These are phyloP conservation scores for Xylariaceae sp. DNA, from an alignment of 2,329 filamentous ascomycete species.

Conservation along the genomic window DNA sequence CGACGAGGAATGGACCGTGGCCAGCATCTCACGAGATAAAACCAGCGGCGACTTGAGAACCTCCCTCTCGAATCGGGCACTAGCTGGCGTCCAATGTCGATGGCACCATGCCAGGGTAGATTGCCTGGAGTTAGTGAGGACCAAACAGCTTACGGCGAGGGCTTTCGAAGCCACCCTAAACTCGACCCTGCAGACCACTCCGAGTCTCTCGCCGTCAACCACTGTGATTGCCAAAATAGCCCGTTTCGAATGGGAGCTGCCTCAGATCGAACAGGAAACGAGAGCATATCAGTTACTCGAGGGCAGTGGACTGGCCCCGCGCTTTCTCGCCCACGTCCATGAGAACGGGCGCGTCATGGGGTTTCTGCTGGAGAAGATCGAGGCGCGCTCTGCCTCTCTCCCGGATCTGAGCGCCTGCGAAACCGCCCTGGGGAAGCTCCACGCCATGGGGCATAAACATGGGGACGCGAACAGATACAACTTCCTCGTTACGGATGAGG, in stretches of 20 bases:
- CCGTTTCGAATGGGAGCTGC: slow-evolving; percentile 34
- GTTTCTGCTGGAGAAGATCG: slow-evolving; percentile 32
- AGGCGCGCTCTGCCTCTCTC: slow-evolving; percentile 10
- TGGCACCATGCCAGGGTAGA: slow-evolving; percentile 25
- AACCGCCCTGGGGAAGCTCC: slow-evolving; percentile 9
- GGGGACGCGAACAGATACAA: slow-evolving; percentile 12
- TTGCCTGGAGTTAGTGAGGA: slow-evolving; percentile 26
- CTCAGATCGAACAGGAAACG: slow-evolving; percentile 33
- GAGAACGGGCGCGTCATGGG: slow-evolving; percentile 36
- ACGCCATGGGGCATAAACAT: slow-evolving; percentile 6
- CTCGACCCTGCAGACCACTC: too few species aligned
- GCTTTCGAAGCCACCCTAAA: slow-evolving; percentile 23
- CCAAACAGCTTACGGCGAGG: slow-evolving; percentile 23
- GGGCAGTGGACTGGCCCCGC: slow-evolving; percentile 31
- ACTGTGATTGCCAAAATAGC: slow-evolving; percentile 22
- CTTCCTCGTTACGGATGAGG: slow-evolving; percentile 7
- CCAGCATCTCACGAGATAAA: slow-evolving; percentile 21
- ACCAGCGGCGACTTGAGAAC: slow-evolving; percentile 25
- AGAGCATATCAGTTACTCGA: slow-evolving; percentile 34
- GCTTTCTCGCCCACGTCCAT: slow-evolving; percentile 35
- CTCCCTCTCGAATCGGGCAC: slow-evolving; percentile 20
- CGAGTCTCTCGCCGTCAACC: slow-evolving; percentile 12
- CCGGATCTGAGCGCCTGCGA: slow-evolving; percentile 13
- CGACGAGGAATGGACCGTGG: slow-evolving; percentile 24
- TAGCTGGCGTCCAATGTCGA: slow-evolving; percentile 22